These are phyloP conservation scores for Metarhizium anisopliae DNA, from an alignment of 2,329 filamentous ascomycete species.

Conservation along the genomic window DNA sequence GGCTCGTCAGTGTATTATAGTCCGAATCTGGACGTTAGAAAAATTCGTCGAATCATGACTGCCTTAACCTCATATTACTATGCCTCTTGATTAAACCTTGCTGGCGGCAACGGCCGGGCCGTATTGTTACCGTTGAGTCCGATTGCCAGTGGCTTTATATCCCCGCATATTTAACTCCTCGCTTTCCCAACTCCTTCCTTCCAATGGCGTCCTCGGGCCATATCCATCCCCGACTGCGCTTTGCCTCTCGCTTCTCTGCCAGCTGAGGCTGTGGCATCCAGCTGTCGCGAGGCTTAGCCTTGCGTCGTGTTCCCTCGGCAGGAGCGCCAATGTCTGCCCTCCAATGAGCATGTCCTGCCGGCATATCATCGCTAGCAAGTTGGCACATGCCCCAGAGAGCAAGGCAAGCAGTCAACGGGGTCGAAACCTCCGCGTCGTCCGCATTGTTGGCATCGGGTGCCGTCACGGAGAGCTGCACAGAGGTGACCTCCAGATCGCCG, in stretches of 20 bases:
- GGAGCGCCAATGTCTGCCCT: constrained; percentile 65
- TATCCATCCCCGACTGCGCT: constrained; percentile 65
- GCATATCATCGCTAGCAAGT: constrained; percentile 51
- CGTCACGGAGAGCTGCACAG: constrained; percentile 45
- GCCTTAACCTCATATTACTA: background rate
- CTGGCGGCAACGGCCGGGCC: background rate
- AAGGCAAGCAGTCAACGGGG: constrained; percentile 58
- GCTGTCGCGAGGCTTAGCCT: constrained; percentile 57
- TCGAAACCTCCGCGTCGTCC: constrained; percentile 32
- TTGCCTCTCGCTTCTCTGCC: constrained; percentile 68
- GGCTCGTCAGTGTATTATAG: background rate
- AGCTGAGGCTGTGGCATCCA: constrained; percentile 70
- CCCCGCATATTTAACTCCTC: constrained; percentile 49
- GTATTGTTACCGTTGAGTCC: background rate
- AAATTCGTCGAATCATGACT: background rate
- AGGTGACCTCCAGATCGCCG: constrained; percentile 72
- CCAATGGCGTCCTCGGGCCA: constrained; percentile 65
- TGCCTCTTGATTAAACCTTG: background rate
- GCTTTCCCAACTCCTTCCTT: constrained; percentile 61
- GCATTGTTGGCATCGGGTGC: constrained; percentile 21
- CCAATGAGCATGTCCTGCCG: constrained; percentile 51
- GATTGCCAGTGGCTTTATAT: background rate
- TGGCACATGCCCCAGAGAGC: constrained; percentile 73
- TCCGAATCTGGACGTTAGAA: background rate
- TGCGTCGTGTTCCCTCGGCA: constrained; percentile 61